Base-by-base conservation (phyloP, 1,284 basidiomycete genomes). In the Thelephora terrestris region DNA sequence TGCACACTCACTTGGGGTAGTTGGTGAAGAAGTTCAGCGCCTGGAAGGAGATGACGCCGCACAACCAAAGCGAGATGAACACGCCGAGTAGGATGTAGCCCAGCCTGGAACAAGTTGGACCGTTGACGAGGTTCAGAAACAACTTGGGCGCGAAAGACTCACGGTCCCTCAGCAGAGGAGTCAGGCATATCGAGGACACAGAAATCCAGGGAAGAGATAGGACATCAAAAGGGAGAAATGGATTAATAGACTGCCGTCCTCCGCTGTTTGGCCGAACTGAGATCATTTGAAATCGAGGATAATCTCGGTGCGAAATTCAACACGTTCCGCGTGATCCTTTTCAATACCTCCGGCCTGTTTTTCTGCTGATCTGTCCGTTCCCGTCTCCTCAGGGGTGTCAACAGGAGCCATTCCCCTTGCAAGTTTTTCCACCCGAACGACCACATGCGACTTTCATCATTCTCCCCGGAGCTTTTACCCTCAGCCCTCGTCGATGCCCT, bases 401-500 rank as follows among this genome's bases (percentile, higher is more conserved):
- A 7, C 10, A 40, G 38, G 38, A 16, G 10, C 37, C 37, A 21
- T 7, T 18, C 14, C 14, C 27, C 37, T 14, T 14, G 7, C 37
- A 5, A 12, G 4, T 32, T 12, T 14, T 32, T 32, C 29, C 29
- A 32, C 29, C 29, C 7, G 29, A 14, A 32, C 23, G 3, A 5
- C 18, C 5, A 18, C 16, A 42, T 42, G 39, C 39, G 39, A 14
- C 39, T 42, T 5, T 9, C 29, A 16, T 4, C 39, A 9, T 21
- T 25, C 12, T 42, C 39, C 3, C 20, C 39, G 18, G 25, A 42
- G 20, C 2, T 42, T 25, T 20, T 66, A 14, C 59, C 64, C 12
- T 43, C 51, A 3, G 54, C 57, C 5, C 53, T 74, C 24, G 55
- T 73, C 16, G 51, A 58, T 20, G 59, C 58, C 4, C 59, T 75